Evolutionary conservation across 805 yeast genomes (phyloP), one percentile per base, ranked within the genome.

Genomic region (Ogataea philodendri): DNA sequence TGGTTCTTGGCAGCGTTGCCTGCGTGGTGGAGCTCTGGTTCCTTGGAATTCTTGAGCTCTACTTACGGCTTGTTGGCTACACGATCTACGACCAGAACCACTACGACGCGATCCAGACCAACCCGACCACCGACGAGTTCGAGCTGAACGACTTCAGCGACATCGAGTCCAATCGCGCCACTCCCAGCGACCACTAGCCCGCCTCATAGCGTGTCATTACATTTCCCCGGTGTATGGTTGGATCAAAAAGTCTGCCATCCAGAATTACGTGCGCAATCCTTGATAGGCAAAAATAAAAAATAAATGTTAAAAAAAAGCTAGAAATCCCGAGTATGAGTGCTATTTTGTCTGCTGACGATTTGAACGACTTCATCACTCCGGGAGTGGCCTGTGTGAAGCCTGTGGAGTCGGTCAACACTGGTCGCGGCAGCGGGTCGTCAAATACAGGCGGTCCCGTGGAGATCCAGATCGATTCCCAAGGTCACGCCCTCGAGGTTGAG

Each of bases 371-470:
- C 63, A 90, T 93, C 27, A 73, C 84, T 20, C 98, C 97, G 0
- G 95, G 96, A 0, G 80, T 85, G 17, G 97, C 96, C 0, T 93
- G 98, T 57, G 81, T 89, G 36, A 93, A 87, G 62, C 96, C 97
- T 0, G 81, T 79, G 8, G 81, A 74, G 35, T 58, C 63, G 27
- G n/a, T 55, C 52, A 10, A 46, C 35, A 21, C 35, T n/a, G 39
- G 37, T 23, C 25, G 54, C 35, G 63, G 59, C 27, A 65, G 17
- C 10, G 30, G 70, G 21, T 35, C 45, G n/a, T n/a, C n/a, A n/a
- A n/a, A n/a, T n/a, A n/a, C n/a, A n/a, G n/a, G n/a, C 16, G 32
- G 41, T n/a, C 57, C 54, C 22, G 28, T 66, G 3, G 84, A 78
- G 44, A 76, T 84, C 26, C 79, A 78, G 53, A 72, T 77, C 15